A percentile compares a stretch with the other conserved stretches of the same genome.
phyloP scores from a whole-genome alignment of 805 yeast genomes.

The Saccharomycopsis sp. region DNA sequence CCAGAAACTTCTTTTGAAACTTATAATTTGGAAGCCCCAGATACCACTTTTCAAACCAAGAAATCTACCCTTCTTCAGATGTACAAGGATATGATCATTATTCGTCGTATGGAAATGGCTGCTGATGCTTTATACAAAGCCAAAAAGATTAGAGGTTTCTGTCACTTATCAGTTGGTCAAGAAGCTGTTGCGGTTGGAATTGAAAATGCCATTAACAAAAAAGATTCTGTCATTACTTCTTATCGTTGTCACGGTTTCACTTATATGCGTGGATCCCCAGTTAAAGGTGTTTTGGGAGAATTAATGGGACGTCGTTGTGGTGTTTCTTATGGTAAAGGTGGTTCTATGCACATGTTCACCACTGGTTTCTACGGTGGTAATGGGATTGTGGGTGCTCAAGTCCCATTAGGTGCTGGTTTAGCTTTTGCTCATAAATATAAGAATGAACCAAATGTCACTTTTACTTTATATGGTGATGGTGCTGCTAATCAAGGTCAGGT shows the following conservation, averaged over 20 bases:
- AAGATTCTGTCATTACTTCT: conserved; percentile 89
- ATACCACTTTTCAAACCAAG: conserved; percentile 63
- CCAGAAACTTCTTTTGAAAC: conserved; percentile 81
- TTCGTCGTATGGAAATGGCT: conserved; percentile 98
- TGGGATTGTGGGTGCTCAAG: conserved; percentile 99
- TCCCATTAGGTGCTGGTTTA: conserved; percentile 94
- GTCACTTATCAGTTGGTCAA: conserved; percentile 97
- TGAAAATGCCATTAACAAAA: conserved; percentile 79
- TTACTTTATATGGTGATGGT: conserved; percentile 96
- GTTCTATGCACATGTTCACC: conserved; percentile 98
- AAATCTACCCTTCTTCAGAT: conserved; percentile 74
- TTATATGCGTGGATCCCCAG: conserved; percentile 90
- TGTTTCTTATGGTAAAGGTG: conserved; percentile 96
- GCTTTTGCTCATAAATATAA: conserved; percentile 97
- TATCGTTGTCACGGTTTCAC: conserved; percentile 99
- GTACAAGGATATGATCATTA: conserved; percentile 92
- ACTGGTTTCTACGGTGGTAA: conserved; percentile 97
- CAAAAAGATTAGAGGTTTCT: conserved; percentile 97
- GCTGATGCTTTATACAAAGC: conserved; percentile 97
- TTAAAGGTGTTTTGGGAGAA: conserved; percentile 85
- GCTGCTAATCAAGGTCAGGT: conserved; percentile 99
- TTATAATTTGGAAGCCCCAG: conserved; percentile 69
- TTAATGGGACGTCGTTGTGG: conserved; percentile 95
- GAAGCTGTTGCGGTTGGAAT: conserved; percentile 99
- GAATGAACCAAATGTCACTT: conserved; percentile 70